Conservation (phyloP, 352 stramenopile genomes). For the Discostella stelligera region DNA sequence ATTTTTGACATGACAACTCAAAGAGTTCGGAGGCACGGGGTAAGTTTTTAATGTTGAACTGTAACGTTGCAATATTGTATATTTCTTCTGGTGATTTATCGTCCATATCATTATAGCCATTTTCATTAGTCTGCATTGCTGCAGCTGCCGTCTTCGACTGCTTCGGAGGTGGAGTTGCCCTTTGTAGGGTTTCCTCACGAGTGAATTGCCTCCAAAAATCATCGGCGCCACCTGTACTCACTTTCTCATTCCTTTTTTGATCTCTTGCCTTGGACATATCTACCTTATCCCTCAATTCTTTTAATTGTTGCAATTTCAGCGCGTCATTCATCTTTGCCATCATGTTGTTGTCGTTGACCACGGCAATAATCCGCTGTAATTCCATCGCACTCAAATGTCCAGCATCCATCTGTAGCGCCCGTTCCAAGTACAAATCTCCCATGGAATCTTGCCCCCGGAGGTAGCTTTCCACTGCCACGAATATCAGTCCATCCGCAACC, state of each 20-base stretch:
- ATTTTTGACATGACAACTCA: conserved; percentile 70
- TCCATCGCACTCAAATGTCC: conserved; percentile 39
- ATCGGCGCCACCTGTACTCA: conserved; percentile 21
- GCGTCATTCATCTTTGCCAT: neutral
- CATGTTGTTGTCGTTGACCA: neutral
- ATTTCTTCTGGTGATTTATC: conserved; percentile 66
- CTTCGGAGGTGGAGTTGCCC: conserved; percentile 1
- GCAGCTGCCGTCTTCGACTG: neutral
- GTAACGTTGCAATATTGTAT: conserved; percentile 66
- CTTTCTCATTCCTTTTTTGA: neutral
- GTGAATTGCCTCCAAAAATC: conserved; percentile 20
- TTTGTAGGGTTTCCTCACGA: conserved; percentile 5
- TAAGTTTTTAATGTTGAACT: conserved; percentile 60
- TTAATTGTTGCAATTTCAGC: neutral
- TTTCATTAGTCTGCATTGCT: conserved; percentile 18
- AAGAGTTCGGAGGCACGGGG: conserved; percentile 65
- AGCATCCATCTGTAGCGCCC: conserved; percentile 57
- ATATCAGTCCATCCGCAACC: conserved; percentile 62
- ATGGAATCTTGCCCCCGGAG: conserved; percentile 60
- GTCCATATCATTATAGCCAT: conserved; percentile 21
- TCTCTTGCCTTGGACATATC: neutral
- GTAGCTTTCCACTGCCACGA: conserved; percentile 65
- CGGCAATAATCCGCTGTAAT: conserved; percentile 18
- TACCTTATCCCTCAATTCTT: neutral
- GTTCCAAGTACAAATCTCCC: conserved; percentile 58